These are phyloP conservation scores for Pulveroboletus sp. DNA, from an alignment of 768 basidiomycete species.

Conservation along the genomic window DNA sequence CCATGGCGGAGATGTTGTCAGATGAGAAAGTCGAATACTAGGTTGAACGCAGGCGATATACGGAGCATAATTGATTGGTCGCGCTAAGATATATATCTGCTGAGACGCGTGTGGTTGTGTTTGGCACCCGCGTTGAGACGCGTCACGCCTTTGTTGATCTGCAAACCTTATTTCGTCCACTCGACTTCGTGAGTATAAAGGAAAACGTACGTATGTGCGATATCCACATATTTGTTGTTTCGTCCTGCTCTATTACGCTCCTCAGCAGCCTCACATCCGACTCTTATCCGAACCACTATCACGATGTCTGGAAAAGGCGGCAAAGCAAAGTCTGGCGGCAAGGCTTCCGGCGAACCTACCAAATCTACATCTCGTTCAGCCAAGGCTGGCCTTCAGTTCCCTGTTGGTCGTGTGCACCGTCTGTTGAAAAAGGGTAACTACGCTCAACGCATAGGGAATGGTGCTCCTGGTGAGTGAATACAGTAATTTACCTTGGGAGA, in stretches of 20 bases:
- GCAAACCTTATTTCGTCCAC: conserved; percentile 32
- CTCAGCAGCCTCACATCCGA: neutral
- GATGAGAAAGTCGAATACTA: conserved; percentile 8
- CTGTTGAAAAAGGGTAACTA: conserved; percentile 58
- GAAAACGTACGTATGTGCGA: neutral
- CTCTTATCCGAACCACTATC: conserved; percentile 15
- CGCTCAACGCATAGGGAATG: conserved; percentile 52
- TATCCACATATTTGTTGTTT: conserved; percentile 8
- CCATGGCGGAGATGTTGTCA: conserved; percentile 39
- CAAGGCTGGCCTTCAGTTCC: conserved; percentile 43
- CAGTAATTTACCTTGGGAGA: no score
- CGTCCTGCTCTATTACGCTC: neutral
- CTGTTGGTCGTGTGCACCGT: conserved; percentile 62
- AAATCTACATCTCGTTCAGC: conserved; percentile 39
- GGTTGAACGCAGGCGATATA: conserved; percentile 12
- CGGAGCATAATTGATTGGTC: neutral
- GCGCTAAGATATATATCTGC: conserved; percentile 16
- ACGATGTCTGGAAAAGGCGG: conserved; percentile 40
- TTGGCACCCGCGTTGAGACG: conserved; percentile 29
- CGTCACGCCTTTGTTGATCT: conserved; percentile 38
- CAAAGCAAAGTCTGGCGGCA: conserved; percentile 69
- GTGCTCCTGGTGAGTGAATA: conserved; percentile 40
- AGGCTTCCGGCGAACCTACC: conserved; percentile 38
- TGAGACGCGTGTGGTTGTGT: conserved; percentile 37
- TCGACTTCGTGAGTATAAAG: conserved; percentile 29